A percentile compares a stretch with the other conserved stretches of the same genome.
Conservation (phyloP, 2,329 filamentous ascomycete genomes). For the Aureobasidium sp. region DNA sequence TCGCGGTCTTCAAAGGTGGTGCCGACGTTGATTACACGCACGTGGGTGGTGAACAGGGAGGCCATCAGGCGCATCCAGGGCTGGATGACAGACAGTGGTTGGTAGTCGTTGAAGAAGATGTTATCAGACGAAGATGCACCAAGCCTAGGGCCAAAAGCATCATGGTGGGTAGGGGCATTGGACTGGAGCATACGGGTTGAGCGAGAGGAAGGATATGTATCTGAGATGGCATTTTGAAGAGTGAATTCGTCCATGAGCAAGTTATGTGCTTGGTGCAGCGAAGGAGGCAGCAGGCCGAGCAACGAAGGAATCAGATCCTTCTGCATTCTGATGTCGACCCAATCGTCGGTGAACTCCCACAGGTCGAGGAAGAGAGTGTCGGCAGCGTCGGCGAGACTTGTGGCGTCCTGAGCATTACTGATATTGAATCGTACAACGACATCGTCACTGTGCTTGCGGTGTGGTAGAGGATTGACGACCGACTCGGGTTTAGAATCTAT, state of each 20-base stretch:
- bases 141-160: constrained; percentile 23
- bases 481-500: background rate
- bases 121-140: constrained; percentile 47
- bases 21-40: constrained; percentile 69
- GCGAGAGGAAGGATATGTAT: constrained; percentile 57
- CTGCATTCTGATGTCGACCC: constrained; percentile 76
- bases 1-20: constrained; percentile 80
- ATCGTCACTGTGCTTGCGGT: constrained; percentile 50
- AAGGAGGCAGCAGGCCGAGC: constrained; percentile 67
- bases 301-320: constrained; percentile 72
- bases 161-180: constrained; percentile 4
- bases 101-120: constrained; percentile 88
- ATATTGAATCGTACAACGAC: constrained; percentile 88
- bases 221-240: constrained; percentile 67
- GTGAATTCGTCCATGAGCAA: constrained; percentile 66
- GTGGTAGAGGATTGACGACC: constrained; percentile 18
- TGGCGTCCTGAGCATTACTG: constrained; percentile 59
- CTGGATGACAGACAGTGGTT: constrained; percentile 74
- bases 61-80: constrained; percentile 88
- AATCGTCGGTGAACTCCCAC: constrained; percentile 76
- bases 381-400: constrained; percentile 64
- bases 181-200: constrained; percentile 4
- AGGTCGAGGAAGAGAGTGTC: constrained; percentile 77
- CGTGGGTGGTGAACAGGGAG: constrained; percentile 81
- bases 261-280: constrained; percentile 64